Base-by-base conservation (phyloP, 1,284 basidiomycete species). In the Moesziomyces sp. region DNA sequence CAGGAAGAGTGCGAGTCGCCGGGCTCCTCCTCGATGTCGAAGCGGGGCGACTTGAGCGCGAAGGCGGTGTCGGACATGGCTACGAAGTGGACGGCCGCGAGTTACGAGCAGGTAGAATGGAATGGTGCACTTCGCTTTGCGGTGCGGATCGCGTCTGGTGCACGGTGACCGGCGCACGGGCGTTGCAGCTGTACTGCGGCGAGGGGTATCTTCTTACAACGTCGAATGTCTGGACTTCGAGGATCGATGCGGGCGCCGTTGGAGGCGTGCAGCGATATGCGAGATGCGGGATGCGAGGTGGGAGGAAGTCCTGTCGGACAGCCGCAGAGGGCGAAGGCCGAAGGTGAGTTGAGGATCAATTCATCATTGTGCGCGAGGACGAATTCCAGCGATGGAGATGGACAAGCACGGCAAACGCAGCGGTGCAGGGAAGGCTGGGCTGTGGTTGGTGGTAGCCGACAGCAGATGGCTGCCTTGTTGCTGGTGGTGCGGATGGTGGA, bases 1-100 rank as follows among this genome's bases (percentile, higher is more conserved):
- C 50, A 57, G 21, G 57, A 56, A 11, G 59, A 54, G 26, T 52
- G 58, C 4, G 47, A 66, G 56, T 75, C 68, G 56, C 73, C 73
- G 0, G 73, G 73, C 64, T 75, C 73, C 24, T 75, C 73, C 8
- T 72, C 73, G n/a, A 75, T 40, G 51, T 65, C 68, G 64, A 75
- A 75, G 35, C 64, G 67, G 58, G 72, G 72, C 48, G 72, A 70
- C 21, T 49, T 59, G 40, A 47, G 28, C 13, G 43, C 34, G 24
- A 52, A 64, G 5, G 49, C 46, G 46, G 42, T 54, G 50, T 74
- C 72, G 7, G 72, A 51, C 72, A 74, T 74, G 38, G 38, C 38
- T 28, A 24, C 59, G 43, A 21, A n/a, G 9, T 21, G 26, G 19
- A 18, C 19, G 18, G 26, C 26, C 26, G 5, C 26, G 26, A 28